Base-by-base conservation (phyloP, 257 asterid genomes). In the Mitragyna speciosa region DNA sequence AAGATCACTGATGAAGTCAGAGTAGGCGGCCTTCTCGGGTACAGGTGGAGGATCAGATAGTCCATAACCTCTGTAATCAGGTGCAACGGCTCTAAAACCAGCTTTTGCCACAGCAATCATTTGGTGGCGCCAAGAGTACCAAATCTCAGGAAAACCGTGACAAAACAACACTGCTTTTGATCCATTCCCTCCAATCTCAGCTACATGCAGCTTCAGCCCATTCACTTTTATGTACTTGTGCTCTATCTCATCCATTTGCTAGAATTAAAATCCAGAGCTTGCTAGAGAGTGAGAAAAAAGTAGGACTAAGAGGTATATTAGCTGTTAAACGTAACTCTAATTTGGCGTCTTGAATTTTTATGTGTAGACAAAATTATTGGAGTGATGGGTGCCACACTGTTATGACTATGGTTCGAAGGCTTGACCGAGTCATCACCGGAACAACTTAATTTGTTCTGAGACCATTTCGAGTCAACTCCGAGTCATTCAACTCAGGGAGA, bases 1-100 rank as follows among this genome's bases (percentile, higher is more conserved):
- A 22, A 87, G 83, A 64, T 91, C 93, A 31, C 33, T 43, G 20
- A 72, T 52, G n/a, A 89, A 64, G 73, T 90, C 93, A 24, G 31
- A 5, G 80, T 78, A 80, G 0, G 87, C 78, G 65, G 91, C 77
- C 73, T 86, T 87, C 43, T 88, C 86, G 64, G 92, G 91, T 64
- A 85, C 84, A 24, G 85, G 72, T 3, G 91, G 92, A 10, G 80
- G 85, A 73, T 85, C 93, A 67, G 92, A 91, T 7, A 91, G 68
- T 61, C 93, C 96, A 65, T 88, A 87, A 20, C 96, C 96, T 88
- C 96, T 84, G 86, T 76, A 85, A 80, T 91, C 92, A 30, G 84
- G 89, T 30, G 96, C 89, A 43, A 88, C 82, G 5, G 90, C 93
- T 70, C 91, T 74, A 83, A 43, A 89, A 12, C 93, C 90, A 52